Evolutionary conservation across 768 basidiomycete genomes (phyloP), one percentile per base, ranked within the genome.

Genomic region (Tubosaeta sp.): DNA sequence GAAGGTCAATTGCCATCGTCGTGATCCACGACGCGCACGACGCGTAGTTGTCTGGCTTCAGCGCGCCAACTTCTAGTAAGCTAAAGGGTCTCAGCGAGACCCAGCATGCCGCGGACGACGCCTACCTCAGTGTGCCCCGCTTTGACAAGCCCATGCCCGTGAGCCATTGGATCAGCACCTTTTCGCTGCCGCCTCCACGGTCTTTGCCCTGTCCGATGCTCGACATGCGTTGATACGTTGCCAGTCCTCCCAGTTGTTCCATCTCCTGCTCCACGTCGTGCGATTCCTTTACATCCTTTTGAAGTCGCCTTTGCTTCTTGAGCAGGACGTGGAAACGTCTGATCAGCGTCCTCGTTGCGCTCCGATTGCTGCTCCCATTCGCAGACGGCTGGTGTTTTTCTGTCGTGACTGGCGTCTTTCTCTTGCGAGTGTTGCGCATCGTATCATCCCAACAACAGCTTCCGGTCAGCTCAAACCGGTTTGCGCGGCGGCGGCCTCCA

Each of bases 111-210:
- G 49, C 43, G 44, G 25, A 52, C 41, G 42, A 18, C 35, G 22
- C 53, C 4, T 16, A 76, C 81, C 73, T 66, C 32, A 63, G 59
- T 46, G 60, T 70, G 49, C 35, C 63, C 65, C 57, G 44, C 51
- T 54, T 51, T 27, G 59, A 49, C 49, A 75, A 35, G 18, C 71
- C 69, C 52, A 81, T 61, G 29, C 82, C 81, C 53, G 79, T 78
- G 54, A 96, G 67, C 90, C 91, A 96, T 34, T 59, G 61, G 38
- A 95, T 77, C 21, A 94, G 69, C 3, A 93, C 72, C 61, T 82
- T 88, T 61, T 94, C 88, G 60, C 87, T 91, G 6, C 93, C 94
- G 4, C 94, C 94, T 9, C 94, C 94, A 46, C 94, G 74, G 52
- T 92, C 87, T 8, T 70, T 74, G 3, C 82, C 79, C 63, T 96